These are phyloP conservation scores for Fagus crenata DNA, from an alignment of 306 rosid species.

Conservation along the genomic window DNA sequence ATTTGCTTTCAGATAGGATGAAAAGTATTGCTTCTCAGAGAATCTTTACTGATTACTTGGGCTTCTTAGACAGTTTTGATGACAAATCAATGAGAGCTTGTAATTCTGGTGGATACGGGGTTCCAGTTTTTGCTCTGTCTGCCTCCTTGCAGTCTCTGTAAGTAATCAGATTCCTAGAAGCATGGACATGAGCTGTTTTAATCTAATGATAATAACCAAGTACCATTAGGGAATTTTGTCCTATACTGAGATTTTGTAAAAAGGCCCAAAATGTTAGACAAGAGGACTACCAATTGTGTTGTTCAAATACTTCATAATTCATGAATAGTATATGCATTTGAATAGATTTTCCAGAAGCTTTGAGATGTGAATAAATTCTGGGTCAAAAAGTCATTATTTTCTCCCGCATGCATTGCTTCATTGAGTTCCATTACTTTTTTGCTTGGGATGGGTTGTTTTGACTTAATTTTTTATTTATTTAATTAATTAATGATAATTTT, in stretches of 20 bases:
- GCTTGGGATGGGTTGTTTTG: background rate
- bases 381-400: background rate
- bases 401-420: background rate
- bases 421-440: background rate
- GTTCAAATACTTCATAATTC: background rate
- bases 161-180: conserved; percentile 35
- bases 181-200: background rate
- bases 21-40: conserved; percentile 49
- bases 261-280: background rate
- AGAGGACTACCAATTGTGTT: too few relatives aligned
- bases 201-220: background rate
- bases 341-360: background rate
- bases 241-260: background rate
- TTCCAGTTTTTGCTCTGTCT: conserved; percentile 71
- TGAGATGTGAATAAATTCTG: background rate
- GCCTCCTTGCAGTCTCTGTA: conserved; percentile 73
- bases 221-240: background rate
- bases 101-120: conserved; percentile 46
- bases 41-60: conserved; percentile 54
- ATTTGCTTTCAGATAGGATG: conserved; percentile 62
- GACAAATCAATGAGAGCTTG: conserved; percentile 44
- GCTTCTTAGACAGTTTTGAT: conserved; percentile 57
- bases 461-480: background rate
- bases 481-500: conserved; percentile 20
- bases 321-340: background rate